Evolutionary conservation across 1,284 basidiomycete species (phyloP), one percentile per base, ranked within the genome.

Genomic region (Ceratobasidium sp.): DNA sequence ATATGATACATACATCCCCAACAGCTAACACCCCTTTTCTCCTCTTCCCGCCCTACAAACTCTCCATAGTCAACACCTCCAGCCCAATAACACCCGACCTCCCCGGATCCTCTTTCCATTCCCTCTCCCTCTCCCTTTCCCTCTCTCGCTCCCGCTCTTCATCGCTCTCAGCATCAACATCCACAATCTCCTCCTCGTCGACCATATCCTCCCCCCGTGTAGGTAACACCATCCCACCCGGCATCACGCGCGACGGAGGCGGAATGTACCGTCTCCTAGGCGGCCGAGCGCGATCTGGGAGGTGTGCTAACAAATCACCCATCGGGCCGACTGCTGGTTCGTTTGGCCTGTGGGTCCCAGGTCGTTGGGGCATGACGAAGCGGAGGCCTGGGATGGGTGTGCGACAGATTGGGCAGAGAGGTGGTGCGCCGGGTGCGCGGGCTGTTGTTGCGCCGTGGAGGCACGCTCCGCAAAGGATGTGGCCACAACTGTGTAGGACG

Each of bases 381-480:
- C 64, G 64, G 7, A 69, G 52, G 23, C 43, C 50, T 7, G 64
- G 64, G 14, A 69, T 69, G 26, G 43, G 50, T 11, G 64, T 69
- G 5, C 64, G 64, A 32, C 64, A 69, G 38, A 69, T 52, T 2
- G 64, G 64, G 28, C 64, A 69, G 21, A 55, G 64, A 16, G 50
- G 50, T 26, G 43, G 64, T 8, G 50, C 14, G 11, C 23, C 41
- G 16, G 52, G 23, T 30, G 50, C 49, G 23, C 64, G 50, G 21
- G 64, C 64, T 1, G 50, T 46, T 18, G 43, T 47, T 44, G 64
- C 50, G 23, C 52, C 64, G 38, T 69, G 64, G 14, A 69, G 64
- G 46, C 64, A 69, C 26, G 64, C 35, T 5, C 64, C 64, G 26
- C 64, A 69, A n/a, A 69, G 64, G 38, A 69, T 69, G 38, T 69